Conservation (phyloP, 495 filamentous ascomycete species). For the Aspergillus nanangensis region DNA sequence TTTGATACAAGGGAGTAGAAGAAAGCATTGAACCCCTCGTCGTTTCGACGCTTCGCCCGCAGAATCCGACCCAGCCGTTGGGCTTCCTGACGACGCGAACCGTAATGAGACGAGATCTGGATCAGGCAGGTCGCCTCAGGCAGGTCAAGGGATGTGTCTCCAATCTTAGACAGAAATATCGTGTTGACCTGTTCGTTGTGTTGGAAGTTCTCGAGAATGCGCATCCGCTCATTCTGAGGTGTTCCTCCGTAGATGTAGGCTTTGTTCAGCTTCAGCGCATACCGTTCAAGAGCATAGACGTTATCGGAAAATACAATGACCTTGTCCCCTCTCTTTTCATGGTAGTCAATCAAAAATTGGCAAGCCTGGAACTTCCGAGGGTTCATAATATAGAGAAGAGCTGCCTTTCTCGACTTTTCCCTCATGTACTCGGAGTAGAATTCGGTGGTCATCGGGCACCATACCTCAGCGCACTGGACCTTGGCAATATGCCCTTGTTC, state of each 20-base stretch:
- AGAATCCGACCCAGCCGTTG: slow-evolving; percentile 94
- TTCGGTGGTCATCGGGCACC: slow-evolving; percentile 98
- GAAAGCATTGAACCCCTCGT: slow-evolving; percentile 99
- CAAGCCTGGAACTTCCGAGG: slow-evolving; percentile 95
- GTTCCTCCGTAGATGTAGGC: slow-evolving; percentile 94
- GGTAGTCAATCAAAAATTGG: slow-evolving; percentile 95
- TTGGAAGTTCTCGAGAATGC: slow-evolving; percentile 94
- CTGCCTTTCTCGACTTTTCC: slow-evolving; percentile 61
- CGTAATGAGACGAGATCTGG: slow-evolving; percentile 97
- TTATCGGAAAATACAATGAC: slow-evolving; percentile 99
- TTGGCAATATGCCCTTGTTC: slow-evolving; percentile 96
- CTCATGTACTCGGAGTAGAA: slow-evolving; percentile 94
- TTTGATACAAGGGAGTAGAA: slow-evolving; percentile 98
- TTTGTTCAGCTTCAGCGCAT: slow-evolving; percentile 80
- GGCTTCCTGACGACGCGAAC: slow-evolving; percentile 94
- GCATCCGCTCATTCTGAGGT: slow-evolving; percentile 76
- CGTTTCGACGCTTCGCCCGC: slow-evolving; percentile 90
- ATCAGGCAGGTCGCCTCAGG: slow-evolving; percentile 97
- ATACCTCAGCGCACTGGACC: slow-evolving; percentile 97
- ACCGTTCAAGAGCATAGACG: slow-evolving; percentile 85
- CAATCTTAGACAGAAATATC: slow-evolving; percentile 96
- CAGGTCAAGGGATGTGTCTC: slow-evolving; percentile 93
- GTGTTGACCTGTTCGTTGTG: slow-evolving; percentile 91
- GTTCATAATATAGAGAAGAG: slow-evolving; percentile 94
- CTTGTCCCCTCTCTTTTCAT: slow-evolving; percentile 94